Evolutionary conservation across 208 protist genomes (phyloP).

Genomic region (Leishmania arabica): DNA sequence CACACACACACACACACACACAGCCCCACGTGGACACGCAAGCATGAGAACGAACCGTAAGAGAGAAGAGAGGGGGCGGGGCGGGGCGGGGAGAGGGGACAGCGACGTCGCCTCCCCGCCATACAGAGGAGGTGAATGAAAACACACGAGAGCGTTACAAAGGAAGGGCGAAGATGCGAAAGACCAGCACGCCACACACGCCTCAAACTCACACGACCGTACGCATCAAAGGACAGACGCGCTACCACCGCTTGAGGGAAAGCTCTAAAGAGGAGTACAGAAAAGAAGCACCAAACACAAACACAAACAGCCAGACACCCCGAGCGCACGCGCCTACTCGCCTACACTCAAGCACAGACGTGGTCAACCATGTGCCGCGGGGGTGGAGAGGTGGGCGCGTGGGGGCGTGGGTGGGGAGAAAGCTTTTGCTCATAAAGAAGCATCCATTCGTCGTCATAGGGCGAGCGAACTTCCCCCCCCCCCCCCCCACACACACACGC

Average conservation of each 20-base stretch:
- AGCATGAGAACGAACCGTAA: background rate
- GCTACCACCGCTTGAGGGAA: background rate
- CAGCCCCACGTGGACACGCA: background rate
- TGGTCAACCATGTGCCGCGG: background rate
- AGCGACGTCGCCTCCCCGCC: too few species aligned
- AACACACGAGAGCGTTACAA: too few species aligned
- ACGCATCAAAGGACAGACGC: too few species aligned
- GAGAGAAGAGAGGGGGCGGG: too few species aligned
- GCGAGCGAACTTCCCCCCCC: background rate
- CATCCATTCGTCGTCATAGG: background rate
- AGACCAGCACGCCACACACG: too few species aligned
- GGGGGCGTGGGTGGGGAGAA: background rate
- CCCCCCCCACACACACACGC: background rate
- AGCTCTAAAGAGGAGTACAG: too few species aligned
- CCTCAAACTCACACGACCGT: background rate
- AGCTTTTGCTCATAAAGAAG: background rate
- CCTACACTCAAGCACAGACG: background rate
- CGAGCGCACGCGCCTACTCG: background rate
- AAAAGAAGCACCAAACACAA: background rate
- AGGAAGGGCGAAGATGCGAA: too few species aligned
- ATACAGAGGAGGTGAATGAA: too few species aligned
- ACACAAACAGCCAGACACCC: too few species aligned
- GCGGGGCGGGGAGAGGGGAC: too few species aligned
- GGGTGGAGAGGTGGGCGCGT: too few species aligned
- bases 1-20: background rate